Percentiles rank a stretch among this genome's conserved stretches.
Evolutionary conservation across 306 rosid species (phyloP).

Genomic region (Ceratonia siliqua): DNA sequence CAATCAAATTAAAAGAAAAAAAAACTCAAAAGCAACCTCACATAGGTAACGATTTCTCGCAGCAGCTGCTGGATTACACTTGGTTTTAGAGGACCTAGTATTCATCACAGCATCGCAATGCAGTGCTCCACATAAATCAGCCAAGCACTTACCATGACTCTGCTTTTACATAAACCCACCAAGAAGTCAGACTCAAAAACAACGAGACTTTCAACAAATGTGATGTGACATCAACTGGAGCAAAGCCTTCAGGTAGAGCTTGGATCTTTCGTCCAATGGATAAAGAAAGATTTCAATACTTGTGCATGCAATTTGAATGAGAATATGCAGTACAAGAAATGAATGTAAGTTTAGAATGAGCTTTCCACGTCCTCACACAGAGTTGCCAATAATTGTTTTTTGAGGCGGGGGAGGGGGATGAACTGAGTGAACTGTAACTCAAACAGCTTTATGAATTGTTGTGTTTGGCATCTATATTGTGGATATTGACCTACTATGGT

Average conservation of each 20-base stretch:
- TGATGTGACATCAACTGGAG: background rate
- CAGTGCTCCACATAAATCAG: slow-evolving; percentile 93
- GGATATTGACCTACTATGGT: background rate
- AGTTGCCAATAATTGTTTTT: background rate
- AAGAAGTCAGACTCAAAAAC: slow-evolving; percentile 9
- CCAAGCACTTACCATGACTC: slow-evolving; percentile 84
- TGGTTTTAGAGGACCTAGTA: slow-evolving; percentile 63
- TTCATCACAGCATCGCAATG: slow-evolving; percentile 75
- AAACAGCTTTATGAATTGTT: slow-evolving; percentile 13
- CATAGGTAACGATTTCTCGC: slow-evolving; percentile 83
- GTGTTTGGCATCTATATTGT: background rate
- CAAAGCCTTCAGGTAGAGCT: background rate
- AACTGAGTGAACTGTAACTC: slow-evolving; percentile 6
- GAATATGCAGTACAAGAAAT: background rate
- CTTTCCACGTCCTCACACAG: background rate
- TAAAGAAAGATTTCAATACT: background rate
- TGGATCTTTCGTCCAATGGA: background rate
- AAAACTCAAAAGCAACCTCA: slow-evolving; percentile 68
- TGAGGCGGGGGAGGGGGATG: background rate
- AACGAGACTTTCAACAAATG: background rate
- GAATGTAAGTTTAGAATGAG: background rate
- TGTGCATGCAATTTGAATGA: background rate
- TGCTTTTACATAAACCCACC: slow-evolving; percentile 40
- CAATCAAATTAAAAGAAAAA: background rate
- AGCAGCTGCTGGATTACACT: slow-evolving; percentile 83